Conservation (phyloP, 176 grass and related monocot genomes). For the Oryza glumipatula region DNA sequence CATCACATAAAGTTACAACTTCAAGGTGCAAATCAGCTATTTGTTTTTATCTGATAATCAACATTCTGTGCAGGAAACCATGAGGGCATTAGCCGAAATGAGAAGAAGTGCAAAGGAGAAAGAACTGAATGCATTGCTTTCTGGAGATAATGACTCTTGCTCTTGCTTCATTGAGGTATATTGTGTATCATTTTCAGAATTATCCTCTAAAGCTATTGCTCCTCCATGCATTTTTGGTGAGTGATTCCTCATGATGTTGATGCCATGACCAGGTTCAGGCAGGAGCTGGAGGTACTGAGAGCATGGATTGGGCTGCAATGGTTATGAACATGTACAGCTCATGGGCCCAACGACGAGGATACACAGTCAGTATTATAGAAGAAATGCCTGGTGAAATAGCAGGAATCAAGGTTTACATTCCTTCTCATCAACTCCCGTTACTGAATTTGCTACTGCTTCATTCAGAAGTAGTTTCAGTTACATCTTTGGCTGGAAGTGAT, state of each 20-base stretch:
- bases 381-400: constrained; percentile 95
- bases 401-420: constrained; percentile 87
- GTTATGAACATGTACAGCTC: constrained; percentile 89
- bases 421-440: constrained; percentile 23
- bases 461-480: constrained; percentile 1
- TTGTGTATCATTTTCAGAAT: constrained; percentile 7
- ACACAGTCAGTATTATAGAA: constrained; percentile 74
- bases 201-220: constrained; percentile 11
- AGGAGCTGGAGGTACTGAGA: constrained; percentile 94
- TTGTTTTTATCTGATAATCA: constrained; percentile 42
- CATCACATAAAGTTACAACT: constrained; percentile 12
- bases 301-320: constrained; percentile 96
- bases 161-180: constrained; percentile 97
- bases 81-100: constrained; percentile 79
- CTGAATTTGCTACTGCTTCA: background rate
- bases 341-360: constrained; percentile 81
- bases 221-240: constrained; percentile 4
- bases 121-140: constrained; percentile 90
- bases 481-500: constrained; percentile 12
- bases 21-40: constrained; percentile 14
- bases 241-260: constrained; percentile 24
- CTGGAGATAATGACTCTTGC: constrained; percentile 78
- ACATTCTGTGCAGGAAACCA: constrained; percentile 71
- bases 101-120: constrained; percentile 91
- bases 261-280: constrained; percentile 75